These are phyloP conservation scores for Aechmea fasciata DNA, from an alignment of 176 grass and related monocot species.

Conservation along the genomic window DNA sequence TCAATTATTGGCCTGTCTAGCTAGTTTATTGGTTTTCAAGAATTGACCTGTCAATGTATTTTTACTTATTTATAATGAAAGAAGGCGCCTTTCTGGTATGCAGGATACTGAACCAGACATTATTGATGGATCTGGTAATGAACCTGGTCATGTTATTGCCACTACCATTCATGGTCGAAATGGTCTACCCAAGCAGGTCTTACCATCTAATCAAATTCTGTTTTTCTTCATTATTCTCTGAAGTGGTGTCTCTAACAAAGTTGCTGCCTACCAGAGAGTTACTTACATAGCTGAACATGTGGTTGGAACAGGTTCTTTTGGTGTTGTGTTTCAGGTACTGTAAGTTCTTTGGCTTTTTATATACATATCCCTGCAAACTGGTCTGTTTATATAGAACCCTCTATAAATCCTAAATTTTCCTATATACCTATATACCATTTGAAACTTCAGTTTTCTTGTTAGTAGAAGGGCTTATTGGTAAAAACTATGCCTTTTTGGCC, in stretches of 20 bases:
- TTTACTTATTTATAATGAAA: constrained; percentile 9
- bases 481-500: too few relatives aligned
- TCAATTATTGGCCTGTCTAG: too few relatives aligned
- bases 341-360: constrained; percentile 10
- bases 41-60: not conserved
- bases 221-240: constrained; percentile 5
- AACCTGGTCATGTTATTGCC: constrained; percentile 60
- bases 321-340: constrained; percentile 83
- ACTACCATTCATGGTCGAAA: constrained; percentile 48
- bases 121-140: constrained; percentile 37
- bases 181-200: constrained; percentile 74
- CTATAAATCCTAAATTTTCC: constrained; percentile 5
- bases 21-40: not conserved
- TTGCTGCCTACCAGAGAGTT: constrained; percentile 44
- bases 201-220: constrained; percentile 1
- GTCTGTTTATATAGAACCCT: not conserved
- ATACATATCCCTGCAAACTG: not conserved
- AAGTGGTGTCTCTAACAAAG: not conserved
- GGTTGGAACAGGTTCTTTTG: constrained; percentile 92
- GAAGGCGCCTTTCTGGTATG: constrained; percentile 24
- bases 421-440: too few relatives aligned
- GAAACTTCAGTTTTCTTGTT: too few relatives aligned
- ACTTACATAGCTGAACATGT: constrained; percentile 93
- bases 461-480: too few relatives aligned
- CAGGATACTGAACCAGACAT: constrained; percentile 58